Conservation (phyloP, 768 basidiomycete species). For the Leucocoprinus sp. region DNA sequence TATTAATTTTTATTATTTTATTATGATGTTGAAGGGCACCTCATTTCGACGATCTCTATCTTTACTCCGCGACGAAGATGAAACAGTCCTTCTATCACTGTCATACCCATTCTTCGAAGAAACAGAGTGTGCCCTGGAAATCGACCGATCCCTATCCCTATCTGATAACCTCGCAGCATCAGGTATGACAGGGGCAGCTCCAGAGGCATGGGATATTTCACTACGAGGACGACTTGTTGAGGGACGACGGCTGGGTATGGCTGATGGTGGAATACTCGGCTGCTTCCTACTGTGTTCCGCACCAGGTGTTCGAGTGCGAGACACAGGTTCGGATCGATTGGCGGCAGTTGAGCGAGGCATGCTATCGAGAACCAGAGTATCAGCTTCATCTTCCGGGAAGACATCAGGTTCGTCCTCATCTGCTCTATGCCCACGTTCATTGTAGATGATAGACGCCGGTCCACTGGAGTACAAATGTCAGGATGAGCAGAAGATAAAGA, state of each 20-base stretch:
- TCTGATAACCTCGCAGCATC: constrained; percentile 10
- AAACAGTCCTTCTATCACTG: constrained; percentile 3
- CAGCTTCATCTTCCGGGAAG: constrained; percentile 56
- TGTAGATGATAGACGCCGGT: constrained; percentile 75
- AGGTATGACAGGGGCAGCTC: constrained; percentile 6
- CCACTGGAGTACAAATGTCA: constrained; percentile 36
- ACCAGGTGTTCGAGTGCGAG: constrained; percentile 44
- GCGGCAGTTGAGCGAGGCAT: constrained; percentile 13
- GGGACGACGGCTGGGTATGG: constrained; percentile 21
- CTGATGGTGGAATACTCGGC: constrained; percentile 16
- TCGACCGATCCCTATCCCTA: constrained; percentile 7
- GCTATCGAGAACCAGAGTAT: constrained; percentile 7
- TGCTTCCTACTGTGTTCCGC: constrained; percentile 13
- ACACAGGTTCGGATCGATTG: constrained; percentile 36
- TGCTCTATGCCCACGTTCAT: constrained; percentile 65
- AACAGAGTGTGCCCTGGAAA: constrained; percentile 13
- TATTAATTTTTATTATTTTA: no score
- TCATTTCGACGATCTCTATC: constrained; percentile 7
- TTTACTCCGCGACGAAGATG: constrained; percentile 2
- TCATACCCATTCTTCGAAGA: constrained; percentile 2
- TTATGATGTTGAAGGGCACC: no score
- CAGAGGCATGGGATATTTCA: constrained; percentile 12
- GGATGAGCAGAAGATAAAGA: not conserved
- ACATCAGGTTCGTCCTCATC: constrained; percentile 67
- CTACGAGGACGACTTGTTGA: constrained; percentile 18